A percentile compares a stretch with the other conserved stretches of the same genome.
These are phyloP conservation scores for Saccharomycopsis sp. DNA, from an alignment of 805 yeast genomes.

Conservation along the genomic window DNA sequence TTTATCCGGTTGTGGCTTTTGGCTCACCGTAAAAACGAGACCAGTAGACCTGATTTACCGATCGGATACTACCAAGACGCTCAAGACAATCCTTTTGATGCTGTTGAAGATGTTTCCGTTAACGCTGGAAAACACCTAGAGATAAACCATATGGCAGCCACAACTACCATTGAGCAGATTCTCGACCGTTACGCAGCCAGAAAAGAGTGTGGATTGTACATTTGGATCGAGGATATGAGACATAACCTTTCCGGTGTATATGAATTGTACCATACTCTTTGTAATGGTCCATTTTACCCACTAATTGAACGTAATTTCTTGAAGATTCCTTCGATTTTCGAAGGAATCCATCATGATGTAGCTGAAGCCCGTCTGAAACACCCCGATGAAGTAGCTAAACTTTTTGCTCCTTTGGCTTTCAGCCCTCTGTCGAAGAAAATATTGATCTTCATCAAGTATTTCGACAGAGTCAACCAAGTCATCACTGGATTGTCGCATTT, in stretches of 20 bases:
- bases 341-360: not conserved
- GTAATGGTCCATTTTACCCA: not conserved
- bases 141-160: constrained; percentile 16
- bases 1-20: constrained; percentile 56
- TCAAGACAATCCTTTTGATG: constrained; percentile 21
- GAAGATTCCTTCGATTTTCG: constrained; percentile 6
- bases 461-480: constrained; percentile 48
- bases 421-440: constrained; percentile 26
- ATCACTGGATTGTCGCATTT: constrained; percentile 64
- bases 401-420: constrained; percentile 5
- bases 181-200: constrained; percentile 40
- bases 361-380: not conserved
- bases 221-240: constrained; percentile 59
- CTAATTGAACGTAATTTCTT: constrained; percentile 14
- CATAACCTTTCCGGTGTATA: constrained; percentile 12
- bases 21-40: constrained; percentile 61
- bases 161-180: constrained; percentile 38
- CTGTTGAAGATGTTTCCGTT: constrained; percentile 1
- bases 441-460: constrained; percentile 53
- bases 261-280: not conserved
- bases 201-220: constrained; percentile 43
- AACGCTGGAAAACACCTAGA: constrained; percentile 19
- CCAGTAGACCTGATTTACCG: constrained; percentile 54
- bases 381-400: not conserved
- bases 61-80: constrained; percentile 25